These are phyloP conservation scores for Gossypium raimondii DNA, from an alignment of 345 rosid species.

Conservation along the genomic window DNA sequence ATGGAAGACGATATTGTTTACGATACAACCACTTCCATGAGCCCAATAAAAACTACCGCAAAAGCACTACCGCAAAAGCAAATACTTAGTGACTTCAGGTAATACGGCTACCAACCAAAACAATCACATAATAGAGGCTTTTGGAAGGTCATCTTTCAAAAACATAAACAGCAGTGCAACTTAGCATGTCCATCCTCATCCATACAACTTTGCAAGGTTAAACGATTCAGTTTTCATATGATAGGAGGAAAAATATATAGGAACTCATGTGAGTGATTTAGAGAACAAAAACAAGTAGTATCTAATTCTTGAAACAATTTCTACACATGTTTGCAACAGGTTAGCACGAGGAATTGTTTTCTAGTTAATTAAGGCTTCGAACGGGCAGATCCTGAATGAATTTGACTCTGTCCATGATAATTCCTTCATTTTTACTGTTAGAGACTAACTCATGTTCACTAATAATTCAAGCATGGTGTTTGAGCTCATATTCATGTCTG, in stretches of 20 bases:
- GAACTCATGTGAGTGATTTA: neutral
- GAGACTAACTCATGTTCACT: no score
- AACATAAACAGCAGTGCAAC: neutral
- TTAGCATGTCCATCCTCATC: neutral
- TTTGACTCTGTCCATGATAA: no score
- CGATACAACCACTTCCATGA: neutral
- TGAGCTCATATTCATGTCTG: no score
- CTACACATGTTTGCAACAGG: neutral
- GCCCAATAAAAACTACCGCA: neutral
- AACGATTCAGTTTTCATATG: neutral
- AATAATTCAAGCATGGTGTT: no score
- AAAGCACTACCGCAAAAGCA: neutral
- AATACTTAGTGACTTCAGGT: neutral
- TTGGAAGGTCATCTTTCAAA: neutral
- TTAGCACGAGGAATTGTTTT: neutral
- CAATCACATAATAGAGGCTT: neutral
- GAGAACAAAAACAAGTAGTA: neutral
- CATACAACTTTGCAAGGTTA: neutral
- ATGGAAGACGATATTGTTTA: neutral
- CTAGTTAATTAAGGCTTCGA: no score
- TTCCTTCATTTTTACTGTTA: no score
- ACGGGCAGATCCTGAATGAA: no score
- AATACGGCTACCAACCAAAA: neutral
- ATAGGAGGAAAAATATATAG: neutral
- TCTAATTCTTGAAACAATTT: neutral